These are phyloP conservation scores for Pezicula rhizophila DNA, from an alignment of 2,329 filamentous ascomycete species.

Conservation along the genomic window DNA sequence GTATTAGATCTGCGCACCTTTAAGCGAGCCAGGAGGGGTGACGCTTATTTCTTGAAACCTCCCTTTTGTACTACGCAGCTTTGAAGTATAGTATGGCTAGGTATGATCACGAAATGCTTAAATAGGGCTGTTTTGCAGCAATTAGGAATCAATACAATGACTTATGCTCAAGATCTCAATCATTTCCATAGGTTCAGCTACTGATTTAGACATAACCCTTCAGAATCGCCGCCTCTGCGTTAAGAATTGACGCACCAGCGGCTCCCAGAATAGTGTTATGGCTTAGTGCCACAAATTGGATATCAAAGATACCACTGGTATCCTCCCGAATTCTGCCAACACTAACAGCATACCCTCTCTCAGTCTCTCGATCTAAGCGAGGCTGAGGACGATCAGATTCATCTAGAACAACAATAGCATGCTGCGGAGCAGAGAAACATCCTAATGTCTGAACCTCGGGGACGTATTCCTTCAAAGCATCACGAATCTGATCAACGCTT, in stretches of 20 bases:
- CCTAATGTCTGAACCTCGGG: slow-evolving; percentile 77
- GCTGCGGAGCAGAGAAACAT: slow-evolving; percentile 77
- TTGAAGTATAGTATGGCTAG: no score
- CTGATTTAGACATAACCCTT: background rate
- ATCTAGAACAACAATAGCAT: slow-evolving; percentile 82
- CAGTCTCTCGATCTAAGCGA: slow-evolving; percentile 78
- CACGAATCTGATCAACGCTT: slow-evolving; percentile 67
- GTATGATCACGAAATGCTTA: no score
- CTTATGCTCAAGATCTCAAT: no score
- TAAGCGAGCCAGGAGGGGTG: no score
- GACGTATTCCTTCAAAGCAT: slow-evolving; percentile 73
- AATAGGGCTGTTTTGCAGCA: no score
- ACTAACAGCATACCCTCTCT: slow-evolving; percentile 82
- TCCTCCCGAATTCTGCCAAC: slow-evolving; percentile 79
- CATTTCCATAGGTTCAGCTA: no score
- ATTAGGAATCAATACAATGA: no score
- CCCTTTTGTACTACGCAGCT: no score
- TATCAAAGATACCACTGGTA: slow-evolving; percentile 82
- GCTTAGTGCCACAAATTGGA: slow-evolving; percentile 90
- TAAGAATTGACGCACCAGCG: no score
- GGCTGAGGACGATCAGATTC: slow-evolving; percentile 89
- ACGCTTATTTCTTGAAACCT: no score
- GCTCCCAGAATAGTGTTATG: slow-evolving; percentile 52
- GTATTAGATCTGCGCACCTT: no score
- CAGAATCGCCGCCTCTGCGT: background rate